Conservation (phyloP, 768 basidiomycete genomes). For the Pulveroboletus sp. region DNA sequence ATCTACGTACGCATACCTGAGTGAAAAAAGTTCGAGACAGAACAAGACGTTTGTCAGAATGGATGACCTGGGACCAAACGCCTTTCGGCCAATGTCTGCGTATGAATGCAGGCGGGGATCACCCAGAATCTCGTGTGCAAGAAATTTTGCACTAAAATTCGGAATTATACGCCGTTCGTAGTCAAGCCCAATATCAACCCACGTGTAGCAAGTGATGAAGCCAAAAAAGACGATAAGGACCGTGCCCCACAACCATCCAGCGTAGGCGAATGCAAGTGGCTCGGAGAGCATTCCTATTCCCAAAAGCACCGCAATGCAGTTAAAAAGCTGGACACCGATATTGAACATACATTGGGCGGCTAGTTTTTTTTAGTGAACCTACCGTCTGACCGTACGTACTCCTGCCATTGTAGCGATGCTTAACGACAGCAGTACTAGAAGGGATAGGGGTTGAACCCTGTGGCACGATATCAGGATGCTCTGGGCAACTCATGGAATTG, state of each 20-base stretch:
- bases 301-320: constrained; percentile 78
- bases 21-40: constrained; percentile 81
- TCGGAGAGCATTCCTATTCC: constrained; percentile 89
- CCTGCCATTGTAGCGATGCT: constrained; percentile 43
- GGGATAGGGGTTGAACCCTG: constrained; percentile 5
- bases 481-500: background rate
- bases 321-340: constrained; percentile 61
- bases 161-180: constrained; percentile 3
- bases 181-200: constrained; percentile 27
- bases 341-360: background rate
- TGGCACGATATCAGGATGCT: background rate
- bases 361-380: constrained; percentile 15
- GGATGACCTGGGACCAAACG: constrained; percentile 74
- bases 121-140: constrained; percentile 68
- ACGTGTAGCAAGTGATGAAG: constrained; percentile 86
- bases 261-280: constrained; percentile 86
- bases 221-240: constrained; percentile 73
- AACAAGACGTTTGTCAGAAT: constrained; percentile 68
- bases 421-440: background rate
- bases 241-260: constrained; percentile 84
- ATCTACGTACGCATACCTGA: constrained; percentile 47
- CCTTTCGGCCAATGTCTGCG: constrained; percentile 84
- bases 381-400: constrained; percentile 77
- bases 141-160: constrained; percentile 69
- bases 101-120: constrained; percentile 77